These are phyloP conservation scores for Dicorynia guianensis DNA, from an alignment of 306 rosid species.

Conservation along the genomic window DNA sequence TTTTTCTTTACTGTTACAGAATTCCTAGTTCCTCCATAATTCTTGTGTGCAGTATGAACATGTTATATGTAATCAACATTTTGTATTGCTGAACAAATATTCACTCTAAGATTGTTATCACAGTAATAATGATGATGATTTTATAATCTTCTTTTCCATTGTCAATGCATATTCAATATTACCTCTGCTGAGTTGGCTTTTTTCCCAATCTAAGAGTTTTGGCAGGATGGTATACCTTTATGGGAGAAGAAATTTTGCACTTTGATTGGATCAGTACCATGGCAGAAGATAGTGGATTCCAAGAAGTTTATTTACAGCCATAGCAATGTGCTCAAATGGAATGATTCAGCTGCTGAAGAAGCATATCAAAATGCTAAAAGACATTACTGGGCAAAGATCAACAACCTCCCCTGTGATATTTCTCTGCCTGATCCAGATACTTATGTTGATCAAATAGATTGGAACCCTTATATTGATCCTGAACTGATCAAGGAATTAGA, in stretches of 20 bases:
- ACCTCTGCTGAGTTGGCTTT: conserved; percentile 3
- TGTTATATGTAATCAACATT: not conserved
- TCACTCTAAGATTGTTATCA: conserved; percentile 19
- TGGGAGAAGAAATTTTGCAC: conserved; percentile 91
- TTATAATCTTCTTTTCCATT: conserved; percentile 2
- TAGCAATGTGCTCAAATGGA: conserved; percentile 64
- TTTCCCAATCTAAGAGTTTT: conserved; percentile 47
- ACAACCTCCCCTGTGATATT: conserved; percentile 53
- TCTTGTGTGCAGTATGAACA: conserved; percentile 3
- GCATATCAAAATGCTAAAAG: conserved; percentile 79
- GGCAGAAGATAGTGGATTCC: conserved; percentile 78
- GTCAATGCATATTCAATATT: not conserved
- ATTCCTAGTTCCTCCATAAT: not conserved
- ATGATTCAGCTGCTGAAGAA: conserved; percentile 77
- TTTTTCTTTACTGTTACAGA: not conserved
- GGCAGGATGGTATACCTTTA: conserved; percentile 75
- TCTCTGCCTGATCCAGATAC: conserved; percentile 61
- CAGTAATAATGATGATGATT: conserved; percentile 13
- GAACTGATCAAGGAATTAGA: conserved; percentile 74
- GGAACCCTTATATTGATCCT: conserved; percentile 71
- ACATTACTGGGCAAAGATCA: conserved; percentile 68
- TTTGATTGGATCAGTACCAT: conserved; percentile 65
- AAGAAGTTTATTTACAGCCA: conserved; percentile 57
- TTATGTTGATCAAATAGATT: conserved; percentile 70
- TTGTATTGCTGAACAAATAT: conserved; percentile 5